Percentiles rank a stretch among this genome's conserved stretches.
These are phyloP conservation scores for Pistacia atlantica DNA, from an alignment of 345 rosid genomes.

Conservation along the genomic window DNA sequence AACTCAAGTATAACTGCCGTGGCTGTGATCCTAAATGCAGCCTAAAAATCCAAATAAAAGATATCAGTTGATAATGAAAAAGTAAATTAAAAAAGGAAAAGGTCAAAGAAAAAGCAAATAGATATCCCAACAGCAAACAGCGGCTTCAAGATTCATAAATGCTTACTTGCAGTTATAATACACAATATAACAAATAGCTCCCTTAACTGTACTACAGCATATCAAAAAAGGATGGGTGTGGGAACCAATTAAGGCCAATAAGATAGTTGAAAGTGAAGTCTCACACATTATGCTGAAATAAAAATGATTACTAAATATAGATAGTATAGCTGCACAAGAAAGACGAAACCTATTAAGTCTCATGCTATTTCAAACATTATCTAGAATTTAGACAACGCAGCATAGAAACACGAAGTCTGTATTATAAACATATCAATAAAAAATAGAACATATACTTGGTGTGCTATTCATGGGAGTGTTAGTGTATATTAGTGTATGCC, in stretches of 20 bases:
- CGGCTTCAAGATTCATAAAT: neutral
- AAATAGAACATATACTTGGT: too few species aligned
- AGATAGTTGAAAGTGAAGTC: too few species aligned
- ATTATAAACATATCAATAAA: too few species aligned
- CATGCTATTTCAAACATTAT: neutral
- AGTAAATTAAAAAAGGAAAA: neutral
- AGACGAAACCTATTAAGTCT: neutral
- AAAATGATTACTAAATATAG: too few species aligned
- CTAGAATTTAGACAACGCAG: neutral
- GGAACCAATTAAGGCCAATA: too few species aligned
- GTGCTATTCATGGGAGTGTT: neutral
- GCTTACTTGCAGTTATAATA: too few species aligned
- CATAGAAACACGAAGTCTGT: too few species aligned
- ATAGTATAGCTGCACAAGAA: neutral
- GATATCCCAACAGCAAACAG: neutral
- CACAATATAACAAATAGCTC: too few species aligned
- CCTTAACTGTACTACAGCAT: too few species aligned
- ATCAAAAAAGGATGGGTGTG: too few species aligned
- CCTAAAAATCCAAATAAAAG: conserved; percentile 47
- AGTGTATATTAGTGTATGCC: too few species aligned
- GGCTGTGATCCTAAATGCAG: conserved; percentile 82
- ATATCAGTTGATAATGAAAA: conserved; percentile 19
- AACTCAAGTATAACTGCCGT: conserved; percentile 74
- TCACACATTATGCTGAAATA: too few species aligned
- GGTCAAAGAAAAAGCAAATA: neutral